Percentiles rank a stretch among this genome's conserved stretches.
Evolutionary conservation across 257 asterid genomes (phyloP).

Genomic region (Orobanche coerulescens): DNA sequence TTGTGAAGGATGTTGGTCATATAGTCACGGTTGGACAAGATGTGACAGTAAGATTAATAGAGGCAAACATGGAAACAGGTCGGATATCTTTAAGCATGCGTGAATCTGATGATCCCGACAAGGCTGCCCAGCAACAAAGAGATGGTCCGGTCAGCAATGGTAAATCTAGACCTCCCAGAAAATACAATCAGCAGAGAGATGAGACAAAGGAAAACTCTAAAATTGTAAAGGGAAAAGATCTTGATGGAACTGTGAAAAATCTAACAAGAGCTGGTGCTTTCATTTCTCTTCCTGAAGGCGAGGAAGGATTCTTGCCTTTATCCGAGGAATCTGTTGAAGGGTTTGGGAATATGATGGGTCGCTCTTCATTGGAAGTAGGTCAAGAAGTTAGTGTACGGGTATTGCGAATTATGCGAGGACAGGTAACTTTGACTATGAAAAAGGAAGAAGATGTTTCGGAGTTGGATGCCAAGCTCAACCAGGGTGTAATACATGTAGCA

Average conservation of each 20-base stretch:
- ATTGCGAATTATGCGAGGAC: constrained; percentile 68
- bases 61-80: constrained; percentile 64
- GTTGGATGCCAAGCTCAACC: constrained; percentile 49
- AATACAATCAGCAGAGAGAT: constrained; percentile 46
- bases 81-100: constrained; percentile 94
- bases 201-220: constrained; percentile 50
- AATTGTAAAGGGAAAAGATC: constrained; percentile 74
- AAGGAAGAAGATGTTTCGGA: constrained; percentile 49
- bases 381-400: constrained; percentile 89
- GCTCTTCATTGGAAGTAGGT: constrained; percentile 66
- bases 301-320: constrained; percentile 86
- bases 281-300: constrained; percentile 88
- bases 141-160: constrained; percentile 33
- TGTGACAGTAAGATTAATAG: constrained; percentile 77
- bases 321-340: constrained; percentile 75
- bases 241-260: constrained; percentile 82
- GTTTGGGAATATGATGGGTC: constrained; percentile 50
- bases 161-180: constrained; percentile 61
- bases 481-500: constrained; percentile 56
- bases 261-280: constrained; percentile 74
- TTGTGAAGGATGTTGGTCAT: constrained; percentile 74
- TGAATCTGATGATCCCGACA: constrained; percentile 42
- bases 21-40: constrained; percentile 90
- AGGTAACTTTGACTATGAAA: constrained; percentile 86
- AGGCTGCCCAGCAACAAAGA: constrained; percentile 27